A percentile compares a stretch with the other conserved stretches of the same genome.
Evolutionary conservation across 495 filamentous ascomycete genomes (phyloP).

Genomic region (Penicillium antarcticum): DNA sequence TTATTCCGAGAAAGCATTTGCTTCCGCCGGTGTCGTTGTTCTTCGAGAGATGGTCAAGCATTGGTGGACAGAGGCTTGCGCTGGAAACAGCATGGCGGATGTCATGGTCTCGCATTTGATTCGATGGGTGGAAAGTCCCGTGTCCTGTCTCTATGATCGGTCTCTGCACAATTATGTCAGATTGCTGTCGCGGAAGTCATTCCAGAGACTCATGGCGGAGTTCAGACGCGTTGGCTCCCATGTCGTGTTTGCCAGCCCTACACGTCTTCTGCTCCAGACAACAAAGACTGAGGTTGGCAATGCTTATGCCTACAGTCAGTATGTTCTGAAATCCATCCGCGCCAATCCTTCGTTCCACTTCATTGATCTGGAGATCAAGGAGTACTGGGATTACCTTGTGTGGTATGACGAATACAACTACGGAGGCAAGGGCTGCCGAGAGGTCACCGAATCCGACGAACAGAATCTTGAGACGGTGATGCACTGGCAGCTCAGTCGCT

Average conservation of each 20-base stretch:
- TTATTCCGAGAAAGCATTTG: conserved; percentile 88
- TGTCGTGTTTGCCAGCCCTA: conserved; percentile 85
- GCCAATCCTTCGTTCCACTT: conserved; percentile 95
- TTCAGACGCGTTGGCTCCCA: conserved; percentile 94
- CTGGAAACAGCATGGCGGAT: conserved; percentile 89
- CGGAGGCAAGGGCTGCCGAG: conserved; percentile 84
- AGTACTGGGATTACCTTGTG: conserved; percentile 99
- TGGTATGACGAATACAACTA: conserved; percentile 99
- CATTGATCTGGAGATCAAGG: conserved; percentile 94
- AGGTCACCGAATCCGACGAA: conserved; percentile 78
- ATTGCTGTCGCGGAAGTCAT: conserved; percentile 94
- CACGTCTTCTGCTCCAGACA: conserved; percentile 87
- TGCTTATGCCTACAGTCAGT: conserved; percentile 93
- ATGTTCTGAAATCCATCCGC: conserved; percentile 94
- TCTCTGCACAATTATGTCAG: conserved; percentile 97
- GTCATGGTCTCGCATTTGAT: conserved; percentile 97
- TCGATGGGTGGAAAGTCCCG: conserved; percentile 90
- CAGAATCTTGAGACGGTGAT: conserved; percentile 91
- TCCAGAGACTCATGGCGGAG: conserved; percentile 95
- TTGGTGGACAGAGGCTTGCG: conserved; percentile 96
- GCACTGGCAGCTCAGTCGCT: conserved; percentile 95
- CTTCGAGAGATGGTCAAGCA: conserved; percentile 97
- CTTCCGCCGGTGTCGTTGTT: conserved; percentile 83
- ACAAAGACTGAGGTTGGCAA: conserved; percentile 97
- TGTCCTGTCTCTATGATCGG: conserved; percentile 91